These are phyloP conservation scores for Nicotiana noctiflora DNA, from an alignment of 257 asterid species.

Conservation along the genomic window DNA sequence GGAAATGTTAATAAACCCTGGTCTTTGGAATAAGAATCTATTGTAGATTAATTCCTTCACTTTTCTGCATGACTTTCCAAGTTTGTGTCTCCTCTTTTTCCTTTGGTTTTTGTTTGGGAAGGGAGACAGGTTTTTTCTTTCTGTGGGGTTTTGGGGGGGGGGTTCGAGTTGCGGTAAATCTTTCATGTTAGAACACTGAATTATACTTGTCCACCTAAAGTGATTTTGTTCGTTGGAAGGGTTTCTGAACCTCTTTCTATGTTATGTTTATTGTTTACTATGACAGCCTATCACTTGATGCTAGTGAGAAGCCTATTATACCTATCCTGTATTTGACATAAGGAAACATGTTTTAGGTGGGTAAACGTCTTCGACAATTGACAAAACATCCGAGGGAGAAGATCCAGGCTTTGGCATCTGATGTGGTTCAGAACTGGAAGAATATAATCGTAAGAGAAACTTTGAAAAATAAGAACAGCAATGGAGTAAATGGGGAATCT, in stretches of 20 bases:
- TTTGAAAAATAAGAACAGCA: constrained; percentile 33
- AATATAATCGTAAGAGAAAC: constrained; percentile 65
- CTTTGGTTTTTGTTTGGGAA: neutral
- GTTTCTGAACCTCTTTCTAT: neutral
- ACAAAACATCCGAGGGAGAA: constrained; percentile 74
- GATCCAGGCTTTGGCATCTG: constrained; percentile 74
- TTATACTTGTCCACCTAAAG: neutral
- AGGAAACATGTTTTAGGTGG: constrained; percentile 46
- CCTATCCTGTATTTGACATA: neutral
- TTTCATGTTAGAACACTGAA: neutral
- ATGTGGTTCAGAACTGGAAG: constrained; percentile 83
- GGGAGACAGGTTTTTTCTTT: too few relatives aligned
- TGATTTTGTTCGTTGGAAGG: neutral
- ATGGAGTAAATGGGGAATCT: constrained; percentile 26
- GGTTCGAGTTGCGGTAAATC: neutral
- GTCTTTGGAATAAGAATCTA: neutral
- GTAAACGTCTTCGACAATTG: constrained; percentile 77
- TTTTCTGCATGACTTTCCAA: neutral
- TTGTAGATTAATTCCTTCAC: neutral
- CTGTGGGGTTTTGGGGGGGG: neutral
- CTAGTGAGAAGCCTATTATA: neutral
- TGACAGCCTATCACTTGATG: neutral
- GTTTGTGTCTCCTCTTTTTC: neutral
- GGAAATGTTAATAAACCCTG: neutral
- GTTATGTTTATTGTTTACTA: neutral